Percentiles rank a stretch among this genome's conserved stretches.
These are phyloP conservation scores for Fagopyrum esculentum DNA, from an alignment of 148 eudicot genomes.

Conservation along the genomic window DNA sequence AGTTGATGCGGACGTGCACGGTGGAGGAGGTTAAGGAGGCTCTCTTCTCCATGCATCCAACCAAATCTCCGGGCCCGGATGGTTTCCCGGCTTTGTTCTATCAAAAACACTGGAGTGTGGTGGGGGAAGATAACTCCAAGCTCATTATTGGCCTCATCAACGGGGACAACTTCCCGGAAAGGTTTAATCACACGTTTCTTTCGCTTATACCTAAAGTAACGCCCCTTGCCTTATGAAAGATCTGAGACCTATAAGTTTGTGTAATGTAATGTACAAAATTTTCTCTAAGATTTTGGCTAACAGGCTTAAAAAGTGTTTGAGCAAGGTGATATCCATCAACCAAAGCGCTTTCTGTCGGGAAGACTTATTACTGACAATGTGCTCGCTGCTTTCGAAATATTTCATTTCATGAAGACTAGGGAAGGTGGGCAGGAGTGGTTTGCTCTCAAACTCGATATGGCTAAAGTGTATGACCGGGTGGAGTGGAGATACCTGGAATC, in stretches of 20 bases:
- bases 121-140: neutral
- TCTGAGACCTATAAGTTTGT: neutral
- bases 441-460: neutral
- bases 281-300: neutral
- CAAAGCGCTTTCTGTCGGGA: neutral
- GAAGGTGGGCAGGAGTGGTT: neutral
- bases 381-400: neutral
- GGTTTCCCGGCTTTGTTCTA: neutral
- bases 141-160: too few species aligned
- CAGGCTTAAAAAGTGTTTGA: too few species aligned
- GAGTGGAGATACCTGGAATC: neutral
- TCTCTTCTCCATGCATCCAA: neutral
- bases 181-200: neutral
- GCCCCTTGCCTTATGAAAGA: neutral
- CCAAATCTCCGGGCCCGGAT: neutral
- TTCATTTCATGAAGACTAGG: neutral
- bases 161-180: neutral
- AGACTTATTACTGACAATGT: too few species aligned
- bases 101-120: neutral
- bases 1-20: too few species aligned
- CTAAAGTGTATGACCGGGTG: neutral
- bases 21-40: too few species aligned
- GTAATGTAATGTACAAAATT: too few species aligned
- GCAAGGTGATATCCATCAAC: too few species aligned
- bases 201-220: neutral